A percentile compares a stretch with the other conserved stretches of the same genome.
phyloP scores from a whole-genome alignment of 2,329 filamentous ascomycete genomes.

The Fusarium tjaetaba region DNA sequence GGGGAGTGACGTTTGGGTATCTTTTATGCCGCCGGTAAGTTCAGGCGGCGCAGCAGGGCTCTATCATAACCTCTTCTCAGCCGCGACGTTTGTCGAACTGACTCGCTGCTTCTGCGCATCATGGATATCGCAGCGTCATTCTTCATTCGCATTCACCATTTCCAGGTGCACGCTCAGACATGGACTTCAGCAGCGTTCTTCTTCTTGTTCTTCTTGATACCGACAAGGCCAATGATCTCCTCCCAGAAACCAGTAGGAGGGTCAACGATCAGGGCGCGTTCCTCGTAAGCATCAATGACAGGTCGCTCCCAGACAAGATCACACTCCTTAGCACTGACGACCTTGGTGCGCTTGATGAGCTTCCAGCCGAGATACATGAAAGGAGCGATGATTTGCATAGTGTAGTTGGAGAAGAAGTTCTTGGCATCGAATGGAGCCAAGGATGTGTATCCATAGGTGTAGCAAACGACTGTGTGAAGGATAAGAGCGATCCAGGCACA shows the following conservation, averaged over 20 bases:
- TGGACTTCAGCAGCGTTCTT: constrained; percentile 15
- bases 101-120: neutral
- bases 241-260: constrained; percentile 54
- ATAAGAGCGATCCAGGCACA: constrained; percentile 31
- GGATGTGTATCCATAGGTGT: constrained; percentile 61
- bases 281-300: constrained; percentile 62
- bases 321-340: constrained; percentile 59
- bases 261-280: constrained; percentile 45
- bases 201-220: constrained; percentile 29
- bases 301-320: constrained; percentile 66
- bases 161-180: constrained; percentile 4
- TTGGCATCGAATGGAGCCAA: constrained; percentile 61
- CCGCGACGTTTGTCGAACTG: neutral
- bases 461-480: constrained; percentile 44
- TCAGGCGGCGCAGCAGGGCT: neutral
- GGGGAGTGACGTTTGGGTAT: constrained; percentile 15
- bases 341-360: constrained; percentile 63
- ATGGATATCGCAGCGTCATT: neutral
- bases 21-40: neutral
- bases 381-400: constrained; percentile 58
- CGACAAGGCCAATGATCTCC: constrained; percentile 26
- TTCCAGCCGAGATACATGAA: constrained; percentile 66
- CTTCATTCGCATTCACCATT: neutral
- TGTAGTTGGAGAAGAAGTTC: constrained; percentile 59
- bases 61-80: neutral